These are phyloP conservation scores for Nakazawaea pomicola DNA, from an alignment of 805 yeast species.

Conservation along the genomic window DNA sequence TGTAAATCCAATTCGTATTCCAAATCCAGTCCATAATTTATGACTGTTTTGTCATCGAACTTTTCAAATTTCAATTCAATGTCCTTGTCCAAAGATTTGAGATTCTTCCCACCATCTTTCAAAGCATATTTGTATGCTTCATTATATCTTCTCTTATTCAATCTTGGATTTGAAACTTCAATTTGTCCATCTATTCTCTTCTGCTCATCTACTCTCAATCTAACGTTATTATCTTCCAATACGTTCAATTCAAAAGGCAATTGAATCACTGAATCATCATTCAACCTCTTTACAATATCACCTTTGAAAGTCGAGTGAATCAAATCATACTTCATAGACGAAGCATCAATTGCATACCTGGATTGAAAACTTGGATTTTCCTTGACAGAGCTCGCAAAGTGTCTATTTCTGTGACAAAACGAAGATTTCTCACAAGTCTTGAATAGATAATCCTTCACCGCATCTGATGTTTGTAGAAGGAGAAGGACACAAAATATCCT, in stretches of 20 bases:
- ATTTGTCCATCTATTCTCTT: constrained; percentile 28
- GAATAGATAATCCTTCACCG: constrained; percentile 64
- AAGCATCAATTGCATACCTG: constrained; percentile 36
- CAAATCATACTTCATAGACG: constrained; percentile 25
- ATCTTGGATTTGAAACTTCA: constrained; percentile 17
- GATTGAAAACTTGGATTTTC: constrained; percentile 23
- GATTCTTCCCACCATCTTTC: constrained; percentile 21
- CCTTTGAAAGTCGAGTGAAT: constrained; percentile 36
- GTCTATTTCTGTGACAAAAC: constrained; percentile 76
- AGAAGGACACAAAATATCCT: too few relatives aligned
- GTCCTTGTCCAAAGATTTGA: constrained; percentile 13
- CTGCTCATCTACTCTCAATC: constrained; percentile 66
- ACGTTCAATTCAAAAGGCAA: constrained; percentile 57
- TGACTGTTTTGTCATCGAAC: constrained; percentile 16
- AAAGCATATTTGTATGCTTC: constrained; percentile 61
- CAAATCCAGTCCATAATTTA: constrained; percentile 32
- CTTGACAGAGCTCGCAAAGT: constrained; percentile 45
- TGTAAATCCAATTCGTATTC: constrained; percentile 39
- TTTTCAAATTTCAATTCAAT: constrained; percentile 19
- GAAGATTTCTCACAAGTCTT: constrained; percentile 78
- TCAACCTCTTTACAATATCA: constrained; percentile 39
- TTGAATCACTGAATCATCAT: constrained; percentile 31
- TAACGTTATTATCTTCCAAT: constrained; percentile 50
- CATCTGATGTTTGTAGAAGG: constrained; percentile 16
- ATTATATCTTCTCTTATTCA: constrained; percentile 49